These are phyloP conservation scores for Penicillium turbatum DNA, from an alignment of 495 filamentous ascomycete species.

Conservation along the genomic window DNA sequence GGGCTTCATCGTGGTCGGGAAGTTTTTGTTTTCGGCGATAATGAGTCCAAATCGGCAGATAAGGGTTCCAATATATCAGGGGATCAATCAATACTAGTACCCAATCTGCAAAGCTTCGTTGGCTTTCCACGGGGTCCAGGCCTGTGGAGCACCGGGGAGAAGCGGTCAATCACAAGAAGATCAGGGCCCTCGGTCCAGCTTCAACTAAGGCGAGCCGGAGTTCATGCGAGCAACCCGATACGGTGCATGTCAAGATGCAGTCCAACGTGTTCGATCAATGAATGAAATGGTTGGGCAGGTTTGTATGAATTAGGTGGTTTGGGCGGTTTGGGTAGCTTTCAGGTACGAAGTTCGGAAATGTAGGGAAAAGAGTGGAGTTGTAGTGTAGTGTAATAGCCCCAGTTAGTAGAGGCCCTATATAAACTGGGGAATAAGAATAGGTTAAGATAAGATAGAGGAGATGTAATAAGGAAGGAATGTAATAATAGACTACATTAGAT, in stretches of 20 bases:
- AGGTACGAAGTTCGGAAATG: background rate
- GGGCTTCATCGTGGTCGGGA: constrained; percentile 30
- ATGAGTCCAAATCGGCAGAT: background rate
- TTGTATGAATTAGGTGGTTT: background rate
- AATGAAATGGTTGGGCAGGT: background rate
- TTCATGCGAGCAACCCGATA: background rate
- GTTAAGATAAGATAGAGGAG: background rate
- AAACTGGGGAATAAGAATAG: no score
- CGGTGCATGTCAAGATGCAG: background rate
- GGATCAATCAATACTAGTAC: background rate
- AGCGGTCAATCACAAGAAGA: constrained; percentile 5
- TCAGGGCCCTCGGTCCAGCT: background rate
- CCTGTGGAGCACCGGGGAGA: background rate
- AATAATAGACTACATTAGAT: no score
- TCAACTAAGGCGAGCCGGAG: background rate
- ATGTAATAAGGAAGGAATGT: background rate
- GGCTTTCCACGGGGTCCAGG: background rate
- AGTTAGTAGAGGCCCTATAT: no score
- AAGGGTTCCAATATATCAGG: background rate
- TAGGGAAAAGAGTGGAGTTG: background rate
- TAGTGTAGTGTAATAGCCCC: background rate
- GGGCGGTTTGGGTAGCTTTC: background rate
- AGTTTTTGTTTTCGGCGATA: background rate
- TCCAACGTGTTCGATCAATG: background rate
- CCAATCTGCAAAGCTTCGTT: constrained; percentile 1